Conservation (phyloP, 2,329 filamentous ascomycete genomes). For the Ophiostoma sp. region DNA sequence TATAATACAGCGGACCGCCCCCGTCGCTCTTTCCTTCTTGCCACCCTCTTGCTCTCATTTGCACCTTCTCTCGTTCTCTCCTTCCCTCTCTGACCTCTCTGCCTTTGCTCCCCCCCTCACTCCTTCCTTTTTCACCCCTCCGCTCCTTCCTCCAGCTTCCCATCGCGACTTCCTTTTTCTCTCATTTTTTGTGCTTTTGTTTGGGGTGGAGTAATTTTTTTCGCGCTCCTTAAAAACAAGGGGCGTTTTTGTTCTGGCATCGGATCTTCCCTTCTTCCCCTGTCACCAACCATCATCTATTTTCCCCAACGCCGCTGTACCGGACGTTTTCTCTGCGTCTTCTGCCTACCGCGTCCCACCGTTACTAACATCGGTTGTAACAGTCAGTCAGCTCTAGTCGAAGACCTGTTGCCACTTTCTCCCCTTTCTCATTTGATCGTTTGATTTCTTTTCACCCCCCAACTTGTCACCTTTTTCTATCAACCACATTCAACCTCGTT, state of each 20-base stretch:
- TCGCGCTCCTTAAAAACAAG: neutral
- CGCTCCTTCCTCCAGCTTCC: neutral
- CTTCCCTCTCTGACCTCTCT: neutral
- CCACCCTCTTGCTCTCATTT: conserved; percentile 9
- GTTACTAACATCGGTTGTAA: neutral
- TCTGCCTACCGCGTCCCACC: neutral
- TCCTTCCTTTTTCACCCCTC: neutral
- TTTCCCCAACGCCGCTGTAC: neutral
- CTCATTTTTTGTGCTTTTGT: neutral
- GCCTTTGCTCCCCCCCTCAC: neutral
- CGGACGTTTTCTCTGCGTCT: neutral
- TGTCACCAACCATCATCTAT: neutral
- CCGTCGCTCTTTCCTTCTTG: conserved; percentile 20
- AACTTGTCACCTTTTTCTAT: neutral
- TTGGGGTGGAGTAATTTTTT: conserved; percentile 3
- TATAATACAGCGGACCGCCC: conserved; percentile 28
- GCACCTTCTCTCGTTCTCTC: neutral
- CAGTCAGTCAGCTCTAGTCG: neutral
- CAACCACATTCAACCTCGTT: neutral
- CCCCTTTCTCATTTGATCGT: neutral
- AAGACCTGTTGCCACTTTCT: neutral
- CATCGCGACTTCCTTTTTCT: conserved; percentile 22
- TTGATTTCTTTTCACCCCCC: neutral
- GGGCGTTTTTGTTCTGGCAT: neutral
- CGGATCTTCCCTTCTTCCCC: neutral